Conservation (phyloP, 371 early-diverging fungal genomes). For the Haplosporangium sp. region DNA sequence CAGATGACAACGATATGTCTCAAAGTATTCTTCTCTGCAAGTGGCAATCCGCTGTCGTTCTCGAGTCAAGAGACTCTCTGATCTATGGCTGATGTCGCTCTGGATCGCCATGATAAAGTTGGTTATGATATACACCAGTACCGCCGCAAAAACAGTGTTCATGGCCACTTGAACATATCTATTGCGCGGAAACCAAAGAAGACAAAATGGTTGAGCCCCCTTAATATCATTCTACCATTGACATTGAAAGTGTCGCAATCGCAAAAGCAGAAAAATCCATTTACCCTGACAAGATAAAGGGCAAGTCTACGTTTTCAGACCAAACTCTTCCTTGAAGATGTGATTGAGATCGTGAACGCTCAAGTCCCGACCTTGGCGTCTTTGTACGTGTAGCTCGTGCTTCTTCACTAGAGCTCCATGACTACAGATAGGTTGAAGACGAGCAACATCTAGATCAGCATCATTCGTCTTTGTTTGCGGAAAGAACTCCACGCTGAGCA, state of each 20-base stretch:
- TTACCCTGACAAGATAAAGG: conserved; percentile 51
- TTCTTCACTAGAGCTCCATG: neutral
- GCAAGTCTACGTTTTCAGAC: conserved; percentile 53
- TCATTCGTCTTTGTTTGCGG: neutral
- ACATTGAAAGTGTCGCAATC: neutral
- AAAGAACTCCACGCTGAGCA: neutral
- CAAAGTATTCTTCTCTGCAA: conserved; percentile 12
- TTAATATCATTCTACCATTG: no score
- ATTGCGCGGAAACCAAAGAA: neutral
- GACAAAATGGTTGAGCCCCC: neutral
- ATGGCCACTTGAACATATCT: conserved; percentile 50
- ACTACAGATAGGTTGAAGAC: neutral
- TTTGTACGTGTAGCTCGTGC: neutral
- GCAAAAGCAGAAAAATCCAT: neutral
- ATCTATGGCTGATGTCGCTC: conserved; percentile 25
- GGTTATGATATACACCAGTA: conserved; percentile 27
- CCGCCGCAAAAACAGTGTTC: conserved; percentile 26
- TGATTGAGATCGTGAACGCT: neutral
- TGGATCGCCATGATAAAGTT: conserved; percentile 43
- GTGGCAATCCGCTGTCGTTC: neutral
- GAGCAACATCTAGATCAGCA: neutral
- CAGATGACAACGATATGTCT: neutral
- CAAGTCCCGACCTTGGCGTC: neutral
- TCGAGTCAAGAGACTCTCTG: conserved; percentile 7
- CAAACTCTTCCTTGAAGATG: conserved; percentile 27